Conservation (phyloP, 2,329 filamentous ascomycete species). For the Penicillium sp. region DNA sequence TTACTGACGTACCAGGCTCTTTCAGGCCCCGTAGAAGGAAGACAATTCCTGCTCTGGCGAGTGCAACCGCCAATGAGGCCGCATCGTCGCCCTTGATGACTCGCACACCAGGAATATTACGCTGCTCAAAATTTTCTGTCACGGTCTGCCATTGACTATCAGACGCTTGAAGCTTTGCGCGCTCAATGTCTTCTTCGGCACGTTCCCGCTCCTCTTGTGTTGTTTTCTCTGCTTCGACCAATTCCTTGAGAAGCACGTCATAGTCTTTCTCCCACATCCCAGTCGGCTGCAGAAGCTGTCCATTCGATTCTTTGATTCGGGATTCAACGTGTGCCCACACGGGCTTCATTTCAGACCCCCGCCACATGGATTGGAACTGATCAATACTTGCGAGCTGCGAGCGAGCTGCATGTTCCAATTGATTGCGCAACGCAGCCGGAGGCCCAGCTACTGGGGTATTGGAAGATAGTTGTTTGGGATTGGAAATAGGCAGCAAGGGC, state of each 20-base stretch:
- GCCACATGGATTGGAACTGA: constrained; percentile 39
- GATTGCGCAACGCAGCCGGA: constrained; percentile 32
- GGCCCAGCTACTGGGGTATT: constrained; percentile 26
- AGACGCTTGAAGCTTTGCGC: constrained; percentile 21
- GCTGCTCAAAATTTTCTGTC: constrained; percentile 29
- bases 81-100: constrained; percentile 22
- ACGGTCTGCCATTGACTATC: constrained; percentile 33
- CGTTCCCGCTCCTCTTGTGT: constrained; percentile 24
- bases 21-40: constrained; percentile 30
- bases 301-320: constrained; percentile 34
- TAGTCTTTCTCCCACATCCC: constrained; percentile 42
- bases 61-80: constrained; percentile 24
- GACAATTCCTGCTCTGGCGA: constrained; percentile 31
- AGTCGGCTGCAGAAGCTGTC: constrained; percentile 33
- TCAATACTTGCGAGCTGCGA: constrained; percentile 35
- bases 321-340: constrained; percentile 37
- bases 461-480: constrained; percentile 22
- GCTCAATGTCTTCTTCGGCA: constrained; percentile 29
- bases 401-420: constrained; percentile 33
- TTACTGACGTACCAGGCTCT: constrained; percentile 12
- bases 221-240: constrained; percentile 26
- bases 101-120: constrained; percentile 27
- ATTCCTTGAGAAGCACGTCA: constrained; percentile 28
- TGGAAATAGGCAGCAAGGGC: constrained; percentile 36
- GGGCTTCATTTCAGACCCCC: constrained; percentile 35